Evolutionary conservation across 2,329 filamentous ascomycete species (phyloP).

Genomic region (Oidium heveae): DNA sequence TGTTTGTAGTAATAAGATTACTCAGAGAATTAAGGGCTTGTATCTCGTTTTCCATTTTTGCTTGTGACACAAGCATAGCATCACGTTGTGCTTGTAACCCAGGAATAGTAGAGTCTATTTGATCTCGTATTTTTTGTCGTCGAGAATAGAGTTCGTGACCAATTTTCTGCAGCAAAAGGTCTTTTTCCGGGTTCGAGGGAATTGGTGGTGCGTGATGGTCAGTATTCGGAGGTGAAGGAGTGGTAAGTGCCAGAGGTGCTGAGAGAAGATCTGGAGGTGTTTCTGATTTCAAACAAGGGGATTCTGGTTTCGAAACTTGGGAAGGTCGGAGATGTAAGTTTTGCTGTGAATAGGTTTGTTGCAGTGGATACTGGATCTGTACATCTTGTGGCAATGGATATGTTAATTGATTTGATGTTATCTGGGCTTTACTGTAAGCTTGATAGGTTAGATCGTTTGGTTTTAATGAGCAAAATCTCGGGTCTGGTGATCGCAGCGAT

Average conservation of each 20-base stretch:
- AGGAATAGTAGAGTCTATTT: constrained; percentile 49
- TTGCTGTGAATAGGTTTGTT: constrained; percentile 6
- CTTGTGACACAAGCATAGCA: constrained; percentile 47
- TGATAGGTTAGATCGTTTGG: background rate
- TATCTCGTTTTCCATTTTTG: constrained; percentile 48
- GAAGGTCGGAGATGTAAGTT: constrained; percentile 10
- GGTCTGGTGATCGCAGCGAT: background rate
- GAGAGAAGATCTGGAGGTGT: constrained; percentile 26
- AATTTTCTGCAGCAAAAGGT: constrained; percentile 57
- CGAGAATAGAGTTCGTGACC: constrained; percentile 43
- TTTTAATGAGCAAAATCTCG: background rate
- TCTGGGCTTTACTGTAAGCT: constrained; percentile 2
- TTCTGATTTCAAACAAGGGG: constrained; percentile 13
- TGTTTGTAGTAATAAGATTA: constrained; percentile 48
- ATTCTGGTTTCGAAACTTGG: constrained; percentile 11
- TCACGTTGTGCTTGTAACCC: constrained; percentile 55
- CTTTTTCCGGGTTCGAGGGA: constrained; percentile 87
- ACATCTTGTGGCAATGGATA: background rate
- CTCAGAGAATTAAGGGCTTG: constrained; percentile 45
- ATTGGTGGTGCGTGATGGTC: constrained; percentile 53
- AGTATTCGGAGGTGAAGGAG: constrained; percentile 19
- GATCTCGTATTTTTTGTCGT: constrained; percentile 40
- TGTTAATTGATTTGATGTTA: constrained; percentile 1
- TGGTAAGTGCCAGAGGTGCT: constrained; percentile 23
- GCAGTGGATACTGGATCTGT: background rate